phyloP scores from a whole-genome alignment of 1,284 basidiomycete species.

The Uromyces viciae-fabae region DNA sequence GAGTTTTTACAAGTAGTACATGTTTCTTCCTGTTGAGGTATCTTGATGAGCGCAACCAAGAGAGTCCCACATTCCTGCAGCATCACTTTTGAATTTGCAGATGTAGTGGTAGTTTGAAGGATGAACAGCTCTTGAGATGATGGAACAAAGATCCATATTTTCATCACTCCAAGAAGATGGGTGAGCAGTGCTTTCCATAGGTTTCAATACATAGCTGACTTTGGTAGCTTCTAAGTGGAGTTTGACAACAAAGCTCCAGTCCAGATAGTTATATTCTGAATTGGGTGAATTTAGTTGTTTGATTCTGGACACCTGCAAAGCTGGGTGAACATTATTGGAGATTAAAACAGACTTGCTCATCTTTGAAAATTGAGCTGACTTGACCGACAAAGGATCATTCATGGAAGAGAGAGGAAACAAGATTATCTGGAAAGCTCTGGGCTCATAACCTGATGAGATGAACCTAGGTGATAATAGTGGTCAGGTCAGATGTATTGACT shows the following conservation, averaged over 20 bases:
- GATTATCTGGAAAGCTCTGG: too few relatives aligned
- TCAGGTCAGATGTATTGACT: too few relatives aligned
- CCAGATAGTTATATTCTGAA: neutral
- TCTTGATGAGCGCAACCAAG: neutral
- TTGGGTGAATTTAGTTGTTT: too few relatives aligned
- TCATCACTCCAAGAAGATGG: neutral
- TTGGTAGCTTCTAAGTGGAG: neutral
- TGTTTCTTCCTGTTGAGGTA: neutral
- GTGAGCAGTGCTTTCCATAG: neutral
- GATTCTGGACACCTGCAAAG: too few relatives aligned
- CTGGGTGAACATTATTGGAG: too few relatives aligned
- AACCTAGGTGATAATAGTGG: too few relatives aligned
- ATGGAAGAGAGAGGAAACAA: too few relatives aligned
- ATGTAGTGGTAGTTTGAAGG: neutral
- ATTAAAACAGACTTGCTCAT: too few relatives aligned
- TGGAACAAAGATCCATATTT: constrained; percentile 1
- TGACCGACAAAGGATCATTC: too few relatives aligned
- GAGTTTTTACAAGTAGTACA: constrained; percentile 1
- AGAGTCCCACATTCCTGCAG: neutral
- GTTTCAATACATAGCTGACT: neutral
- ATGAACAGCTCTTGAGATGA: neutral
- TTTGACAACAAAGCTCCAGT: neutral
- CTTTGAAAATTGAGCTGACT: too few relatives aligned
- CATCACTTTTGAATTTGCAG: neutral
- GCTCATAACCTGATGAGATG: too few relatives aligned